phyloP scores from a whole-genome alignment of 257 asterid genomes.

The Verbena officinalis region DNA sequence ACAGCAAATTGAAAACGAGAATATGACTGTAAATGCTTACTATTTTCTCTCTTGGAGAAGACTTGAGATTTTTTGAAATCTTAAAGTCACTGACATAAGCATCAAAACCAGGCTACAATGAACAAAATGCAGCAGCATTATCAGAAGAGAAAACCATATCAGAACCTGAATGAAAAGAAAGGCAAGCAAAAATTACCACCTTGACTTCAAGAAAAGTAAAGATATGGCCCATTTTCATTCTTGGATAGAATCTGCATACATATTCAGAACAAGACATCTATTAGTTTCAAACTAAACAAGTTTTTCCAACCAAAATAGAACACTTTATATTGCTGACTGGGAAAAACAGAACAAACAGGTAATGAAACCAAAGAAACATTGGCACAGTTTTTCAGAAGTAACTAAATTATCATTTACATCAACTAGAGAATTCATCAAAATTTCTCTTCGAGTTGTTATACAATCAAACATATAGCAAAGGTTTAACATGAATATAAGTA shows the following conservation, averaged over 20 bases:
- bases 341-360: conserved; percentile 8
- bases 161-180: conserved; percentile 27
- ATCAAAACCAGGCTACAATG: conserved; percentile 84
- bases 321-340: conserved; percentile 11
- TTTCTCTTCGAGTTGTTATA: conserved; percentile 8
- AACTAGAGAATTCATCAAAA: conserved; percentile 18
- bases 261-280: conserved; percentile 20
- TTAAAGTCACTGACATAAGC: conserved; percentile 76
- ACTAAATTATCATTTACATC: conserved; percentile 1
- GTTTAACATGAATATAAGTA: conserved; percentile 18
- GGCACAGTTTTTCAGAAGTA: conserved; percentile 6
- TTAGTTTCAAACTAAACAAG: conserved; percentile 35
- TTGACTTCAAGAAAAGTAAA: conserved; percentile 63
- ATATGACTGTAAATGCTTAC: conserved; percentile 50
- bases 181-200: conserved; percentile 46
- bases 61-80: conserved; percentile 53
- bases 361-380: conserved; percentile 13
- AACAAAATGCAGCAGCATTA: conserved; percentile 25
- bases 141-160: conserved; percentile 28
- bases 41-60: conserved; percentile 54
- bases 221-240: conserved; percentile 70
- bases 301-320: conserved; percentile 18
- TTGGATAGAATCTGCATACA: conserved; percentile 77
- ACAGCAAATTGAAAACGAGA: conserved; percentile 27
- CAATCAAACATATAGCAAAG: neutral